Conservation (phyloP, 73 alveolate genomes). For the Breviolum minutum region DNA sequence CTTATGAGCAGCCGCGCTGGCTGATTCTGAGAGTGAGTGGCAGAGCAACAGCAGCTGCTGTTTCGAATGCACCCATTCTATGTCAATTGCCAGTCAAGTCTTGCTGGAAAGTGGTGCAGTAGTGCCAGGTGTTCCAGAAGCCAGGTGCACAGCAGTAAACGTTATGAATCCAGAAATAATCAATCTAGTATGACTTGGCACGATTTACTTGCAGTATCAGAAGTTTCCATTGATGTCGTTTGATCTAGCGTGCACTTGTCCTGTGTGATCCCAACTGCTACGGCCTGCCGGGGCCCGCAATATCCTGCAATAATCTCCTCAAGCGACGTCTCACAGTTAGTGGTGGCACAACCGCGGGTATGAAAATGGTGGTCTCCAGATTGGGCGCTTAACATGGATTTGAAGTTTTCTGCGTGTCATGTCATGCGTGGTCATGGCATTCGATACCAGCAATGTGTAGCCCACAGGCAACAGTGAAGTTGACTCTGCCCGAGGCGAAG, state of each 20-base stretch:
- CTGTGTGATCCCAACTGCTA: neutral
- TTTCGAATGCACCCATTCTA: neutral
- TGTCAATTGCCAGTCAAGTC: too few relatives aligned
- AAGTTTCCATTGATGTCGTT: too few relatives aligned
- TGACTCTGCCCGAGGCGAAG: neutral
- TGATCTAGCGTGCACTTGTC: too few relatives aligned
- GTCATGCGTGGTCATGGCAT: too few relatives aligned
- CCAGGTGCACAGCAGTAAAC: neutral
- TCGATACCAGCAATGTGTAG: too few relatives aligned
- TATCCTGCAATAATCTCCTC: slow-evolving; percentile 18
- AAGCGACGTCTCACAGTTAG: slow-evolving; percentile 6
- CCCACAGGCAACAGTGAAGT: too few relatives aligned
- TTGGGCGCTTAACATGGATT: too few relatives aligned
- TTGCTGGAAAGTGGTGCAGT: neutral
- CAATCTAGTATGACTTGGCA: too few relatives aligned
- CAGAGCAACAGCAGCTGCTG: slow-evolving; percentile 1
- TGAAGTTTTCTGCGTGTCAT: too few relatives aligned
- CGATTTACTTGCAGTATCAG: too few relatives aligned
- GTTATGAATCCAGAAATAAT: too few relatives aligned
- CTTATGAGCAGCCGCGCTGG: neutral
- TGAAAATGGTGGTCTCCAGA: neutral
- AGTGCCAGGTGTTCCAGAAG: neutral
- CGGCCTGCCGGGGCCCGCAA: slow-evolving; percentile 21
- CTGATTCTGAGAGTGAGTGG: neutral
- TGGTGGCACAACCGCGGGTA: slow-evolving; percentile 27